Base-by-base conservation (phyloP, 1,284 basidiomycete genomes). In the Earliella scabrosa region DNA sequence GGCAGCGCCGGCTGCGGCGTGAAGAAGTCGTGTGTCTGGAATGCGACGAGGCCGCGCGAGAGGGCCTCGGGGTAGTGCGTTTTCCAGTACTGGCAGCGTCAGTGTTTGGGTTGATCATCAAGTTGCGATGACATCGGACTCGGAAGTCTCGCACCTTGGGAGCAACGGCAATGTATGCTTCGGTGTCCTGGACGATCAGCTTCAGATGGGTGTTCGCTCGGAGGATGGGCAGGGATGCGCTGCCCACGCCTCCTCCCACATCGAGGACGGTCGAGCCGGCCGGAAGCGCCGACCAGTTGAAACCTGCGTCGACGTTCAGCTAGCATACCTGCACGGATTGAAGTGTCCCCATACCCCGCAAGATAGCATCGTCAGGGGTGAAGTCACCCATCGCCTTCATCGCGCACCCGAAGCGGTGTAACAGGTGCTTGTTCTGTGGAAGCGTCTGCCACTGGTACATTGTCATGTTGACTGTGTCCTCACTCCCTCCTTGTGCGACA, bases 21-120 rank as follows among this genome's bases (percentile, higher is more conserved):
- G 67, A 89, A 88, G 66, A 89, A 89, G 69, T 88, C 85, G 55
- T 88, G 86, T 2, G 78, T 86, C 54, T 59, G 55, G 52, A 67
- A 65, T 4, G 54, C 34, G 14, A 68, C 58, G 13, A 60, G 54
- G 6, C 56, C 59, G 8, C 48, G 49, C 6, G 40, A 52, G 27
- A 66, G 47, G 10, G 63, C 58, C 20, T 54, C 48, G 2, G 63
- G 59, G 29, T 56, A 52, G 11, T 58, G 54, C 3, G 56, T 35
- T 36, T 64, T 49, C 62, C 65, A 66, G 44, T 60, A 61, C 65
- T 68, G 35, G 1, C 13, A 24, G 23, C 11, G 21, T 27, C 2
- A 16, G 2, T 5, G 16, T 26, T 10, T 26, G 13, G 6, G 20
- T 2, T 36, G 8, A 6, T 27, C 10, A 5, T 10, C 35, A n/a